Base-by-base conservation (phyloP, 1,284 basidiomycete species). In the Ganoderma lingzhi region DNA sequence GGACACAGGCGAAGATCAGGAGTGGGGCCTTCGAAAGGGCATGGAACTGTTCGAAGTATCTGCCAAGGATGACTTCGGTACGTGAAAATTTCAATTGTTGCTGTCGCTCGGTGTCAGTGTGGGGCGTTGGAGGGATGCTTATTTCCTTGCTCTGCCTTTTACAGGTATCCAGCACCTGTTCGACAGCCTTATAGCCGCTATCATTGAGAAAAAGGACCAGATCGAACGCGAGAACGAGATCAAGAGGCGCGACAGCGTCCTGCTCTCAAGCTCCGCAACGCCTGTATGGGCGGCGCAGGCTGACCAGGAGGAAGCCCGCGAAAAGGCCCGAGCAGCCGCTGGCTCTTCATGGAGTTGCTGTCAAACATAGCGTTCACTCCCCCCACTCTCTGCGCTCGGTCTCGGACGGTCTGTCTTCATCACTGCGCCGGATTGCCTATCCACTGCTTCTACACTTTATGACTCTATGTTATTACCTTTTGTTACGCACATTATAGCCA, bases 41-140 rank as follows among this genome's bases (percentile, higher is more conserved):
- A 94, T 95, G 90, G 90, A 93, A 76, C 84, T 95, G 19, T 93
- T 93, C 73, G 94, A 96, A 78, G 93, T 95, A 37, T 95, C 93
- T 65, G 91, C 94, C 67, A 95, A 95, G 80, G 93, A 95, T 76
- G 91, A 93, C 76, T 78, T 82, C 60, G 94, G 94, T 94, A 71
- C 76, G 90, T 45, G 61, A 44, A 55, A 51, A 35, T 35, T 6
- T 35, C 30, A 53, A 53, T 53, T 53, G 48, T 53, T 23, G 23
- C 58, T 28, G 45, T 51, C 10, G 44, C 32, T 17, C n/a, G 51
- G 60, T 9, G n/a, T 44, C 39, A 37, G 32, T 23, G 19, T 37
- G 37, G n/a, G 14, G n/a, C 19, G 41, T 41, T 37, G 32, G 48
- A 37, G 14, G 51, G 32, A 32, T 79, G 55, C 55, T 61, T 56